These are phyloP conservation scores for Terfezia claveryi DNA, from an alignment of 495 filamentous ascomycete genomes.

Conservation along the genomic window DNA sequence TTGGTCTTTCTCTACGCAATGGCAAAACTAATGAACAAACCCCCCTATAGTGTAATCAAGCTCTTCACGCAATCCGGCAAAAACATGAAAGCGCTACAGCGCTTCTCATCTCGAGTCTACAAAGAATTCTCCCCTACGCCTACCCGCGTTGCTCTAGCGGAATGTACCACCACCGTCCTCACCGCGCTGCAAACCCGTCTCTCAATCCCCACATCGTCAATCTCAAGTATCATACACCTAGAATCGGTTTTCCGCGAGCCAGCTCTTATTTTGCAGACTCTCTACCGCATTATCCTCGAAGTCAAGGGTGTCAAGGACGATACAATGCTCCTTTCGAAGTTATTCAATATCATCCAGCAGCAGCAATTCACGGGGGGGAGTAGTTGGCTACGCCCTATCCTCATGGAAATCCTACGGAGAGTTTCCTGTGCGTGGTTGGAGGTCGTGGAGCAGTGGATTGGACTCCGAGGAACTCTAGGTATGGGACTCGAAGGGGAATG, in stretches of 20 bases:
- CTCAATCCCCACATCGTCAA: slow-evolving; percentile 21
- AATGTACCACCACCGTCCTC: slow-evolving; percentile 33
- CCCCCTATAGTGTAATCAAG: slow-evolving; percentile 25
- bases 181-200: slow-evolving; percentile 34
- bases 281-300: slow-evolving; percentile 36
- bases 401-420: slow-evolving; percentile 42
- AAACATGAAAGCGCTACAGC: slow-evolving; percentile 29
- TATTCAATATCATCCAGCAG: slow-evolving; percentile 41
- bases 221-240: slow-evolving; percentile 43
- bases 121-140: slow-evolving; percentile 23
- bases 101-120: slow-evolving; percentile 29
- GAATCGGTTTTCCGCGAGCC: slow-evolving; percentile 41
- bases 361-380: slow-evolving; percentile 34
- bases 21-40: too few species aligned
- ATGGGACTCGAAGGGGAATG: slow-evolving; percentile 45
- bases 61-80: slow-evolving; percentile 39
- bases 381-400: slow-evolving; percentile 35
- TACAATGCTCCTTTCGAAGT: slow-evolving; percentile 41
- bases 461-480: slow-evolving; percentile 29
- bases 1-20: neutral
- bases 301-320: slow-evolving; percentile 35
- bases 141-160: slow-evolving; percentile 38
- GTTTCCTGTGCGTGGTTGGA: slow-evolving; percentile 50
- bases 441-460: slow-evolving; percentile 55
- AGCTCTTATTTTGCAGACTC: slow-evolving; percentile 36